Conservation (phyloP, 2,329 filamentous ascomycete genomes). For the Dissoconium aciculare region DNA sequence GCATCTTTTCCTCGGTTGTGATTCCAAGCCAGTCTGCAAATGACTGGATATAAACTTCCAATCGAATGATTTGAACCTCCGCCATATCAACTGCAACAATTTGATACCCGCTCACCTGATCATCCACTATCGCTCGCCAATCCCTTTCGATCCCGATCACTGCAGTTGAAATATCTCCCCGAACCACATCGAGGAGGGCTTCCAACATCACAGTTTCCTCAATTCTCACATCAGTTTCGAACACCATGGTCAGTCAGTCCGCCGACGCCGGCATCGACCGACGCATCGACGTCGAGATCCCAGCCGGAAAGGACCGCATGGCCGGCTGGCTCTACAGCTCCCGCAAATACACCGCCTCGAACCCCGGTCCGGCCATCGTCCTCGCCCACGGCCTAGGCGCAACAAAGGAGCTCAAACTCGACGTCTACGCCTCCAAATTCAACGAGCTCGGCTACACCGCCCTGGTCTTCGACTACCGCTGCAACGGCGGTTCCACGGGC, state of each 20-base stretch:
- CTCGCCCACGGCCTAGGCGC: constrained; percentile 10
- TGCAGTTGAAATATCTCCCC: no score
- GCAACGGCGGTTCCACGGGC: constrained; percentile 23
- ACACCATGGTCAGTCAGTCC: neutral
- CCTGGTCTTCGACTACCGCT: constrained; percentile 25
- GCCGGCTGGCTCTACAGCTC: constrained; percentile 1
- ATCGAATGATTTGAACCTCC: no score
- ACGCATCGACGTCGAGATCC: constrained; percentile 1
- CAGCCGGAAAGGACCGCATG: neutral
- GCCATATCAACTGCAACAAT: no score
- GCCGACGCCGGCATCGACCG: neutral
- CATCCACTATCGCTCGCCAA: no score
- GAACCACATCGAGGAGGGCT: no score
- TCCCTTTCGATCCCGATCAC: no score
- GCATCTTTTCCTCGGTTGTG: no score
- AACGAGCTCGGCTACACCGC: constrained; percentile 14
- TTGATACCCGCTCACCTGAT: no score
- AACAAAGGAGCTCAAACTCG: constrained; percentile 13
- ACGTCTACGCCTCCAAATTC: constrained; percentile 13
- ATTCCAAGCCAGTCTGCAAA: no score
- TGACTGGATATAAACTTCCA: no score
- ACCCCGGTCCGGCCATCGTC: neutral
- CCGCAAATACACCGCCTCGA: neutral
- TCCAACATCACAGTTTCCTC: no score
- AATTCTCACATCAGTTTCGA: neutral